Evolutionary conservation across 805 yeast genomes (phyloP), one percentile per base, ranked within the genome.

Genomic region (Nematodospora valgi): DNA sequence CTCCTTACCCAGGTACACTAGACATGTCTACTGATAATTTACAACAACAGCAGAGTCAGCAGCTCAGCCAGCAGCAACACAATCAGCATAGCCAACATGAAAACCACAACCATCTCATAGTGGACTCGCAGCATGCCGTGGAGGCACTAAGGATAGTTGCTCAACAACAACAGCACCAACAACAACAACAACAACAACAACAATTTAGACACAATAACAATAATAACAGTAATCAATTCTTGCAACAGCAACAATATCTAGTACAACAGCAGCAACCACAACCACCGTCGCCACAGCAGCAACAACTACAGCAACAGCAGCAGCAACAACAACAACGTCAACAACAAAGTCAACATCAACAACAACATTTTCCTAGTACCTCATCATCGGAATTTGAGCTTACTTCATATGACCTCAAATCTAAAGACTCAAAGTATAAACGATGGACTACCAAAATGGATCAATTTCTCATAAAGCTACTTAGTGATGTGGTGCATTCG

Each of bases 391-490:
- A n/a, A n/a, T 40, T 48, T 19, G 55, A 49, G 11, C 45, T 61
- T 13, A 44, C 52, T 13, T 56, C 54, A 15, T 57, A 49, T 36
- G 67, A 61, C 35, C 41, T 58, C 38, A 62, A 62, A 38, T 53
- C 60, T 6, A 51, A 49, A 28, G 65, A 58, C 29, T 55, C 68
- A 11, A 62, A 62, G 39, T 62, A 62, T 40, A 51, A 58, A 34
- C 30, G 68, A 39, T 62, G 68, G 68, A 51, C 64, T 1, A 63
- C 68, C 2, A 52, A 48, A 23, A 62, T 62, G 68, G 68, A 62
- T 37, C 63, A 53, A 37, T 56, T 39, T 27, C 37, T 62, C 11
- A 47, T 62, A 28, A 58, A 54, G 31, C 39, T 62, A 22, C 45
- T 62, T 5, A 51, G 59, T 4, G 68, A 62, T 39, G 61, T 62